A percentile compares a stretch with the other conserved stretches of the same genome.
These are phyloP conservation scores for Dendrostoma leiphaemia DNA, from an alignment of 2,329 filamentous ascomycete species.

Conservation along the genomic window DNA sequence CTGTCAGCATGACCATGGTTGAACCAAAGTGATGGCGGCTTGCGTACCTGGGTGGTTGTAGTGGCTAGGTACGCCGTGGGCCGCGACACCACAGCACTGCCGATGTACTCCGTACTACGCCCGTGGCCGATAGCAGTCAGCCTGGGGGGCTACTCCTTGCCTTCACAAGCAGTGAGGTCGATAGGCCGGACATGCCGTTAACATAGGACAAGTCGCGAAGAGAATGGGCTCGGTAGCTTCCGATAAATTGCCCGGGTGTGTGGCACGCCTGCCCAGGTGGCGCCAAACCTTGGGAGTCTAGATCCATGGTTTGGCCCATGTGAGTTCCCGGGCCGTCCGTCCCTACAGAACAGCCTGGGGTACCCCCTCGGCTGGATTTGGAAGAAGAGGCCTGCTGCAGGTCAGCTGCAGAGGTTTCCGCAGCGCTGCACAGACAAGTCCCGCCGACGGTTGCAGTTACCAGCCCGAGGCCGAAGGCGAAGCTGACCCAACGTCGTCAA, in stretches of 20 bases:
- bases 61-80: no score
- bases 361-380: neutral
- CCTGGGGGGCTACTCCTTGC: neutral
- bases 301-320: neutral
- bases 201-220: neutral
- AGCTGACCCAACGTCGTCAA: neutral
- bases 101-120: no score
- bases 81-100: no score
- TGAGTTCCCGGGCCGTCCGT: neutral
- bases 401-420: neutral
- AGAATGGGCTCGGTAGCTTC: neutral
- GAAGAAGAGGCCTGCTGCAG: neutral
- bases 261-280: no score
- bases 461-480: neutral
- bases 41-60: no score
- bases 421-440: no score
- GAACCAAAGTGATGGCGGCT: no score
- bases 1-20: no score
- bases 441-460: neutral
- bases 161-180: neutral
- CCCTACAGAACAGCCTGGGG: no score
- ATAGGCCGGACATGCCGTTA: no score
- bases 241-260: neutral
- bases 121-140: no score
- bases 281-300: no score